A percentile compares a stretch with the other conserved stretches of the same genome.
phyloP scores from a whole-genome alignment of 192 early-diverging fungal species.

The Coemansia sp. region DNA sequence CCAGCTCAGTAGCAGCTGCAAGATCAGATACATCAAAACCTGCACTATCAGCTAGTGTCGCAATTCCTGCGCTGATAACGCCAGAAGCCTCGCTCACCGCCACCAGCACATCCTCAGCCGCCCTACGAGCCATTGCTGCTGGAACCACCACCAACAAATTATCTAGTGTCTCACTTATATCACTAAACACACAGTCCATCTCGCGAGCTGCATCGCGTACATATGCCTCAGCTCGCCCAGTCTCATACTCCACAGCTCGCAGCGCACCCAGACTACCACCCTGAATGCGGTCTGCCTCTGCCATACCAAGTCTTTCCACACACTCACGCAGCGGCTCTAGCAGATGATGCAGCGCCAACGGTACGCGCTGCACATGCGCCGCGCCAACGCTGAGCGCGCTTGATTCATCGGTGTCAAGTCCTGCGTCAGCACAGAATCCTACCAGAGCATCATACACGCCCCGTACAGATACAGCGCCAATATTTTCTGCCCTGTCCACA shows the following conservation, averaged over 20 bases:
- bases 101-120: constrained; percentile 7
- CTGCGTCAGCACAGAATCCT: constrained; percentile 10
- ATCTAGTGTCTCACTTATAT: constrained; percentile 24
- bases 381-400: constrained; percentile 35
- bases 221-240: constrained; percentile 15
- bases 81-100: not conserved
- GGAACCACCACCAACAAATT: constrained; percentile 25
- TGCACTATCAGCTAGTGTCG: constrained; percentile 4
- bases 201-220: constrained; percentile 16
- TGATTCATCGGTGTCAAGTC: not conserved
- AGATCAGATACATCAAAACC: not conserved
- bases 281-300: constrained; percentile 16
- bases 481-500: not conserved
- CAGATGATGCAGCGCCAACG: constrained; percentile 31
- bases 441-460: constrained; percentile 23
- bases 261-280: constrained; percentile 14
- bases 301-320: constrained; percentile 13
- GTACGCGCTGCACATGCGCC: constrained; percentile 10
- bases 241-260: constrained; percentile 3
- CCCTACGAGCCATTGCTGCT: constrained; percentile 9
- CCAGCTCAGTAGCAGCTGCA: not conserved
- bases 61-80: not conserved
- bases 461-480: not conserved
- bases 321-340: constrained; percentile 29
- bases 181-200: constrained; percentile 27